These are phyloP conservation scores for Debaryomyces castellii DNA, from an alignment of 805 yeast species.

Conservation along the genomic window DNA sequence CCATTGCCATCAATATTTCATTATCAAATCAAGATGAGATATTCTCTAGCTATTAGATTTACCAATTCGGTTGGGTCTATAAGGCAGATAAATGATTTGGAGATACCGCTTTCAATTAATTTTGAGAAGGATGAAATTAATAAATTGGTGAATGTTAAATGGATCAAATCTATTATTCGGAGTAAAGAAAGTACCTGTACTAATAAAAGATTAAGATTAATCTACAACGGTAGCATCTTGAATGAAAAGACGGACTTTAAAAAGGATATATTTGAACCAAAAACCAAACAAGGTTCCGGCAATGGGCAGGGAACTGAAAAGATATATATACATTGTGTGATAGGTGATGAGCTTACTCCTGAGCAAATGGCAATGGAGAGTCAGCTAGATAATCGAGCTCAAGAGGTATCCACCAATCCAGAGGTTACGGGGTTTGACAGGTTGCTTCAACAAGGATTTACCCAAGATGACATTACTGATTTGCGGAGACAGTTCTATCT, in stretches of 20 bases:
- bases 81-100: slow-evolving; percentile 22
- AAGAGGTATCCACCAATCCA: slow-evolving; percentile 50
- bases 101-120: slow-evolving; percentile 26
- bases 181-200: slow-evolving; percentile 19
- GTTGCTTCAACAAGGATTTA: slow-evolving; percentile 77
- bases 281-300: slow-evolving; percentile 10
- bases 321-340: slow-evolving; percentile 75
- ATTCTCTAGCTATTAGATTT: slow-evolving; percentile 27
- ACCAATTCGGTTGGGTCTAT: slow-evolving; percentile 23
- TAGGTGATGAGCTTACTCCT: slow-evolving; percentile 61
- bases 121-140: slow-evolving; percentile 30
- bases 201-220: slow-evolving; percentile 58
- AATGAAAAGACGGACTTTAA: slow-evolving; percentile 55
- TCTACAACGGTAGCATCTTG: slow-evolving; percentile 67
- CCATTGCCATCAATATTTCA: background rate
- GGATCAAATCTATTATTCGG: slow-evolving; percentile 33
- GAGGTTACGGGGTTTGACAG: slow-evolving; percentile 86
- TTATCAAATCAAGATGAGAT: slow-evolving; percentile 17
- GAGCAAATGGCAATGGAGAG: slow-evolving; percentile 62
- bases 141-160: slow-evolving; percentile 25
- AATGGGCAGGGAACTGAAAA: slow-evolving; percentile 13
- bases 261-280: slow-evolving; percentile 44
- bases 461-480: slow-evolving; percentile 70
- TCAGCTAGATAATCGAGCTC: slow-evolving; percentile 52
- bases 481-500: slow-evolving; percentile 72